These are phyloP conservation scores for Fusarium succisae DNA, from an alignment of 2,329 filamentous ascomycete species.

Conservation along the genomic window DNA sequence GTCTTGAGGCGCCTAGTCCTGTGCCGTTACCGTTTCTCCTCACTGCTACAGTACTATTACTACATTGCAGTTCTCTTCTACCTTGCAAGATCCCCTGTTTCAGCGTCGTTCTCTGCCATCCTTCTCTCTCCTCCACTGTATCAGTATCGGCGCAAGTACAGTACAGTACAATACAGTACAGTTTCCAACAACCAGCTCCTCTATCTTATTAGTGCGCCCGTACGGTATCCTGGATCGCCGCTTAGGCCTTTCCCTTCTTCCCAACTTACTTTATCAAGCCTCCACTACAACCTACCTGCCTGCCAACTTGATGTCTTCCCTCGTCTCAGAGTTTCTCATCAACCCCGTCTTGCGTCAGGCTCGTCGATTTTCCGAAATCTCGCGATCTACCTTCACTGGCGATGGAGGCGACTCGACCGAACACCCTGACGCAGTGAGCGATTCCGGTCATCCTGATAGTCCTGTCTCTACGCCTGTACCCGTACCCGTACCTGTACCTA, in stretches of 20 bases:
- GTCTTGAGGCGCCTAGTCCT: conserved; percentile 12
- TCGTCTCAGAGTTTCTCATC: conserved; percentile 72
- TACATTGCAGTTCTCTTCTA: conserved; percentile 5
- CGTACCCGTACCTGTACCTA: conserved; percentile 9
- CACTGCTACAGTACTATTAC: not conserved
- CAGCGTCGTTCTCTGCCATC: not conserved
- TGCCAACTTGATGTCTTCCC: conserved; percentile 62
- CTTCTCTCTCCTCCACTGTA: conserved; percentile 7
- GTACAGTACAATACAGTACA: conserved; percentile 3
- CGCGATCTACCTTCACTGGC: conserved; percentile 51
- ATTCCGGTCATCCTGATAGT: conserved; percentile 28
- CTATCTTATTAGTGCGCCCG: conserved; percentile 19
- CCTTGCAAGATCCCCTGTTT: conserved; percentile 2
- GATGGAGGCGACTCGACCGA: conserved; percentile 46
- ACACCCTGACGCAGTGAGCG: conserved; percentile 35
- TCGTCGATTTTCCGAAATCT: conserved; percentile 67
- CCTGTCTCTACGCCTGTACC: conserved; percentile 26
- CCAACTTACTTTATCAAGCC: conserved; percentile 16
- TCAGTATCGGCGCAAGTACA: conserved; percentile 14
- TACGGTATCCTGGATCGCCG: conserved; percentile 22
- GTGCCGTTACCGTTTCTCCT: conserved; percentile 14
- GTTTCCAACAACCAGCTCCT: not conserved
- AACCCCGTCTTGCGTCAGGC: conserved; percentile 73
- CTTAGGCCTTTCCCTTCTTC: conserved; percentile 28
- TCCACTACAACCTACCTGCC: conserved; percentile 2